Conservation (phyloP, 208 protist genomes). For the Leishmania turanica region DNA sequence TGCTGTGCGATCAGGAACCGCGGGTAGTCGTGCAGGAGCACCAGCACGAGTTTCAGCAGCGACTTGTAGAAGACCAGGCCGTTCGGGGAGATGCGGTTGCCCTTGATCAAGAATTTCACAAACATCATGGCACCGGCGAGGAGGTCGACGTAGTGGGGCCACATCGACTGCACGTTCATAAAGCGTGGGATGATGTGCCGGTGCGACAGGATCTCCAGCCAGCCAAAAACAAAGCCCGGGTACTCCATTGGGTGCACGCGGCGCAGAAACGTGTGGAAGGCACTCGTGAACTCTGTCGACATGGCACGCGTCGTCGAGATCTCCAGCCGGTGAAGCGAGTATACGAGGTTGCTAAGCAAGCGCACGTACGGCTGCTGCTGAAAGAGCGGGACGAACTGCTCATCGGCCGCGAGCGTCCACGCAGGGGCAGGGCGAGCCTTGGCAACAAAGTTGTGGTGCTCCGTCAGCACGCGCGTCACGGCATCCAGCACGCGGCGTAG, state of each 20-base stretch:
- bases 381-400: conserved; percentile 87
- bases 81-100: conserved; percentile 63
- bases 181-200: conserved; percentile 97
- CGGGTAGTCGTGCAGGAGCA: conserved; percentile 99
- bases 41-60: conserved; percentile 93
- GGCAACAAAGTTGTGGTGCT: conserved; percentile 75
- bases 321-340: conserved; percentile 77
- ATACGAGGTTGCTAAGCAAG: conserved; percentile 94
- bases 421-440: conserved; percentile 31
- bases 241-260: conserved; percentile 88
- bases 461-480: conserved; percentile 65
- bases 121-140: conserved; percentile 77
- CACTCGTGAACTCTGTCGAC: conserved; percentile 72
- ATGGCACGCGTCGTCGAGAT: conserved; percentile 44
- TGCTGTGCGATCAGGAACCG: conserved; percentile 99
- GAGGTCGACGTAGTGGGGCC: conserved; percentile 68
- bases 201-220: conserved; percentile 98
- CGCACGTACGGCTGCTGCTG: conserved; percentile 98
- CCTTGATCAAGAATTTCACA: conserved; percentile 70
- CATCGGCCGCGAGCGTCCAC: conserved; percentile 55
- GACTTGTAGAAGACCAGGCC: conserved; percentile 90
- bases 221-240: conserved; percentile 98
- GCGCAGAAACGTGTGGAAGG: conserved; percentile 92
- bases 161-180: conserved; percentile 60
- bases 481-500: conserved; percentile 79